Conservation (phyloP, 2,329 filamentous ascomycete species). For the Trichoderma simmonsii region DNA sequence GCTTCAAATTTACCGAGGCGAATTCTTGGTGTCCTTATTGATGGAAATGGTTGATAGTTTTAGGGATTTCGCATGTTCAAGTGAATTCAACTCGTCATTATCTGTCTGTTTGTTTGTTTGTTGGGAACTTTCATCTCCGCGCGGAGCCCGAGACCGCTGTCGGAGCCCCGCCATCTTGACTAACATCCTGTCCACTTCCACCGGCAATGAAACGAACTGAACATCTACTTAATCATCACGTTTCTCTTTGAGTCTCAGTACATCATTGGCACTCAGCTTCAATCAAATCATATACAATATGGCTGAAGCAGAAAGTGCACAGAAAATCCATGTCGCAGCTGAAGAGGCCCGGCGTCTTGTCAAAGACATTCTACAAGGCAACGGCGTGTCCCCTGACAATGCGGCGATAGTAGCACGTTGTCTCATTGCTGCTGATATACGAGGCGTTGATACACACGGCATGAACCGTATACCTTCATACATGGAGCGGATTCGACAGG, state of each 20-base stretch:
- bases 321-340: constrained; percentile 31
- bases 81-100: background rate
- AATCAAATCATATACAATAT: background rate
- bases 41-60: background rate
- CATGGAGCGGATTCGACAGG: constrained; percentile 67
- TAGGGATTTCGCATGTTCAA: background rate
- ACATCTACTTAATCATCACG: background rate
- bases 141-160: constrained; percentile 10
- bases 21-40: background rate
- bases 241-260: background rate
- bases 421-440: constrained; percentile 70
- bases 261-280: background rate
- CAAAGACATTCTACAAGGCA: constrained; percentile 53
- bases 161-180: constrained; percentile 8
- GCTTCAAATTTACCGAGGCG: background rate
- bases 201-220: background rate
- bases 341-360: constrained; percentile 47
- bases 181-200: background rate
- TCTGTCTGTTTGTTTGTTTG: background rate
- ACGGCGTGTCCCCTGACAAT: constrained; percentile 57
- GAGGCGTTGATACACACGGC: constrained; percentile 75
- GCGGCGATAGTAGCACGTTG: constrained; percentile 63
- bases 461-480: constrained; percentile 77
- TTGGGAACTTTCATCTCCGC: background rate
- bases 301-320: background rate